phyloP scores from a whole-genome alignment of 257 asterid genomes.

The Agastache rugosa region DNA sequence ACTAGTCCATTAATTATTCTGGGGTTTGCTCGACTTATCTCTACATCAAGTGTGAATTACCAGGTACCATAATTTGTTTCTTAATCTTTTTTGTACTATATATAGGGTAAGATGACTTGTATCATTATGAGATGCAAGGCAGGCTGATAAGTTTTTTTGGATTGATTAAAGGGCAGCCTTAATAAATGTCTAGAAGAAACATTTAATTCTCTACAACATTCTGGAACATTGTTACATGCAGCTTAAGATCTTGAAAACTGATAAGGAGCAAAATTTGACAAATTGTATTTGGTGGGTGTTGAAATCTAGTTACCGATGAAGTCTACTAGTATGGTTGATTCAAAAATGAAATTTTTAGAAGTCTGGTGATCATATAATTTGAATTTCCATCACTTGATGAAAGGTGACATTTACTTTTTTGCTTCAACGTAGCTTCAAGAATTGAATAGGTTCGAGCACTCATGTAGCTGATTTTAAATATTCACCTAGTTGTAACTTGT shows the following conservation, averaged over 20 bases:
- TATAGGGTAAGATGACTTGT: neutral
- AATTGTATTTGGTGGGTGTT: slow-evolving; percentile 15
- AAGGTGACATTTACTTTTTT: neutral
- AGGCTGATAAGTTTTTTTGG: neutral
- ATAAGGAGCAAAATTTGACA: neutral
- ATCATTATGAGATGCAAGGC: neutral
- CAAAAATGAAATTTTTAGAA: neutral
- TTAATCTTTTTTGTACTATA: slow-evolving; percentile 11
- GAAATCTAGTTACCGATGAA: neutral
- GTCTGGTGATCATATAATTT: neutral
- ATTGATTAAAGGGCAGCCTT: neutral
- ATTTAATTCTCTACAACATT: neutral
- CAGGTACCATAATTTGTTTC: slow-evolving; percentile 55
- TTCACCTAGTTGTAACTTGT: slow-evolving; percentile 9
- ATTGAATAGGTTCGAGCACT: slow-evolving; percentile 1
- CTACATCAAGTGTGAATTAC: slow-evolving; percentile 81
- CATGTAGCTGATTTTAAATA: slow-evolving; percentile 10
- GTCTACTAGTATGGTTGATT: slow-evolving; percentile 10
- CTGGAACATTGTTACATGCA: slow-evolving; percentile 16
- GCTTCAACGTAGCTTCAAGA: slow-evolving; percentile 2
- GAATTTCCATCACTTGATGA: neutral
- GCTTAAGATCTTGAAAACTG: slow-evolving; percentile 8
- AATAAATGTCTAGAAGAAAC: neutral
- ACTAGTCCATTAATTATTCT: slow-evolving; percentile 78
- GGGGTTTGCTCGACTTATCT: slow-evolving; percentile 85